phyloP scores from a whole-genome alignment of 345 rosid species.

The Hypericum perforatum region DNA sequence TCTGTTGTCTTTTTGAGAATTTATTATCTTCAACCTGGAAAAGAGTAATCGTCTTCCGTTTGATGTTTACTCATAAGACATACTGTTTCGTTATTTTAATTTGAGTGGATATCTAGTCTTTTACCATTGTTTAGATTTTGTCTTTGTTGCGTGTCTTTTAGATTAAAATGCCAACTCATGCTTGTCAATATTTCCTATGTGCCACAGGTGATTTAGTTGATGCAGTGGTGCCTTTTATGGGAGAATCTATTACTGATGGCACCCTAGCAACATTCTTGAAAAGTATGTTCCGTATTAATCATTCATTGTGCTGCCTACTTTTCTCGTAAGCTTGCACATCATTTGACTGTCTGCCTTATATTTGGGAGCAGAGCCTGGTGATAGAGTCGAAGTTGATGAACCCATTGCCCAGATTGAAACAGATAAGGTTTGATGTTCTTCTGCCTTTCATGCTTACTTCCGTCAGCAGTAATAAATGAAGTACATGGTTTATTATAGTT shows the following conservation, averaged over 20 bases:
- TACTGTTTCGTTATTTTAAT: too few species aligned
- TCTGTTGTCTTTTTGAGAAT: too few species aligned
- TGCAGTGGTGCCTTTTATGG: constrained; percentile 82
- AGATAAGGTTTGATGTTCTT: constrained; percentile 51
- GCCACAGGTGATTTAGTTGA: constrained; percentile 55
- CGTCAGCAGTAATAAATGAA: neutral
- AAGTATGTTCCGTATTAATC: constrained; percentile 30
- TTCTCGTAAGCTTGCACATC: constrained; percentile 1
- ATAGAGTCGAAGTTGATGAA: constrained; percentile 76
- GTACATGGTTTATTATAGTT: neutral
- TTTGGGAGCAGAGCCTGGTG: constrained; percentile 73
- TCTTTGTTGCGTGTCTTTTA: neutral
- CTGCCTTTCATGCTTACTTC: neutral
- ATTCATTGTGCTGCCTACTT: neutral
- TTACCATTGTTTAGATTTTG: neutral
- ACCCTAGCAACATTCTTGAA: constrained; percentile 60
- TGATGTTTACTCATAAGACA: too few species aligned
- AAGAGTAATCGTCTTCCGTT: too few species aligned
- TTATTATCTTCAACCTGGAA: too few species aligned
- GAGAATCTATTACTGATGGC: constrained; percentile 84
- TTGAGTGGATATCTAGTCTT: too few species aligned
- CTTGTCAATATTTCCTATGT: neutral
- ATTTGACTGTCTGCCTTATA: constrained; percentile 2
- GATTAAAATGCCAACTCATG: neutral
- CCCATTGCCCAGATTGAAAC: constrained; percentile 96